phyloP scores from a whole-genome alignment of 768 basidiomycete species.

The Galerina marginata region DNA sequence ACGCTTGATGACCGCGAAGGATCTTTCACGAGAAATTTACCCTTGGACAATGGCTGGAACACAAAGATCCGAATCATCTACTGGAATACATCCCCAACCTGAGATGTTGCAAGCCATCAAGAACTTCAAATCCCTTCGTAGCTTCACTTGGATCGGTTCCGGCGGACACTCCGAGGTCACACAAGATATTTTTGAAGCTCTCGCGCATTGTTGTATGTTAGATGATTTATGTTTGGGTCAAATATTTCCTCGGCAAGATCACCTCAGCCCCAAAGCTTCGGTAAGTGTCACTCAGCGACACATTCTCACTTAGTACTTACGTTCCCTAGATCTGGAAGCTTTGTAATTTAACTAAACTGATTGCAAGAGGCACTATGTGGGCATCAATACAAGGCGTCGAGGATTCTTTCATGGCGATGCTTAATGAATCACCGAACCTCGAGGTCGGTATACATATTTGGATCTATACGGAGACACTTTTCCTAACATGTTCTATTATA shows the following conservation, averaged over 20 bases:
- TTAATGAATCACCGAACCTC: conserved; percentile 10
- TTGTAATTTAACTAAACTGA: conserved; percentile 13
- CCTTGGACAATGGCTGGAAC: conserved; percentile 1
- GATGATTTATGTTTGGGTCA: conserved; percentile 15
- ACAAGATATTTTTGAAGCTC: conserved; percentile 10
- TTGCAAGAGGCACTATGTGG: conserved; percentile 12
- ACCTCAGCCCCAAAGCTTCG: conserved; percentile 6
- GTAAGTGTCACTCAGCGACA: background rate
- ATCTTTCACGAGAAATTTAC: background rate
- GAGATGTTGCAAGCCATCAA: conserved; percentile 11
- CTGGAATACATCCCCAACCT: background rate
- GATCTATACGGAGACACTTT: background rate
- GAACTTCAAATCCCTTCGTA: conserved; percentile 12
- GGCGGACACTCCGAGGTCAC: background rate
- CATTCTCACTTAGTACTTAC: background rate
- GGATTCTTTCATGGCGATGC: conserved; percentile 6
- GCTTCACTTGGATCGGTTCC: conserved; percentile 14
- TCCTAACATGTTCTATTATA: background rate
- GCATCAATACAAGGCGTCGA: conserved; percentile 3
- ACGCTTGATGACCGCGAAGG: conserved; percentile 3
- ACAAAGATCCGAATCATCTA: background rate
- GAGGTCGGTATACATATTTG: background rate
- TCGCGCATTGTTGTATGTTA: conserved; percentile 9
- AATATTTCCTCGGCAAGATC: background rate
- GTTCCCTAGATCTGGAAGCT: conserved; percentile 13